Base-by-base conservation (phyloP, 1,139 yeast species). In the Pichia sp. region DNA sequence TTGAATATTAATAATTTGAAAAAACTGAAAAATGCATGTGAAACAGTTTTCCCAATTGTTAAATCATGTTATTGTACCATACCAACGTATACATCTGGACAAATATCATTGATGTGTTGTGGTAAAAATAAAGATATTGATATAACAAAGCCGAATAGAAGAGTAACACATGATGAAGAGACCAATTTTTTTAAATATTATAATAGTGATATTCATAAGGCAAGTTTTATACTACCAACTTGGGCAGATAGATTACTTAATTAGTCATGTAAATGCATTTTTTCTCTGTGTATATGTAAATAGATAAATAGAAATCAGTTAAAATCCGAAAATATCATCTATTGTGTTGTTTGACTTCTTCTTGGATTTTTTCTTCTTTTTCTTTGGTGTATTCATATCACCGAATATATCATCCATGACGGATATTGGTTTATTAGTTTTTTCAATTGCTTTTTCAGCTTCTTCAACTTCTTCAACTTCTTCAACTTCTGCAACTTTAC, bases 51-150 rank as follows among this genome's bases (percentile, higher is more conserved):
- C 70, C 76, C 82, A 28, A 79, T 78, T 53, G 95, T 84, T n/a
- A 76, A 77, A 57, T 86, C 87, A 66, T 77, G 88, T 53, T 87
- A 87, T 66, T 84, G 95, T 58, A 86, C 92, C 59, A 92, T 90
- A 68, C 98, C 98, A 44, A 83, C 94, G 18, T 90, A 90, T 66
- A 90, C 98, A n/a, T 83, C 95, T 7, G 98, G 98, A 34, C 97
- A 89, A 68, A 76, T 92, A 55, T 97, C 97, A 1, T 74, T 92
- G 54, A 76, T 92, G 70, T 78, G 90, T 39, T 90, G 96, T 57
- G 76, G 86, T 53, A 86, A 84, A 64, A 79, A 83, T 59, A 58
- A 70, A 1, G 49, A 64, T 1, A 71, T 75, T 41, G 69, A 78
- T 56, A 74, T 89, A 10, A 31, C 69, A 39, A 66, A 54, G 38